phyloP scores from a whole-genome alignment of 2,329 filamentous ascomycete genomes.

The Talaromyces sp. region DNA sequence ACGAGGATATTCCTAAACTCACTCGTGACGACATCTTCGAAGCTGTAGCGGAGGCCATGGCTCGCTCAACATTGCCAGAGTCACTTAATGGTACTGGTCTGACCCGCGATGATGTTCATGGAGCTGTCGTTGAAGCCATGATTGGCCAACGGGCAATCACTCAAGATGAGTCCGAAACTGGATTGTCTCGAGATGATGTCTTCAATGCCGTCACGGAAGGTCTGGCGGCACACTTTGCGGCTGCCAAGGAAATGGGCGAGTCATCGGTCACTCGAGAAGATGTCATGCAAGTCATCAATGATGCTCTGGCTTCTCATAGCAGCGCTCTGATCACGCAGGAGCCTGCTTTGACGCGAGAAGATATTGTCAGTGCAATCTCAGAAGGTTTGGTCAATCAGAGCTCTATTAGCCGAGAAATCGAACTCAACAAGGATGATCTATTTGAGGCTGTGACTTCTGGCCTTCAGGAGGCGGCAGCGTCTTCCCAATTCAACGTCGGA shows the following conservation, averaged over 20 bases:
- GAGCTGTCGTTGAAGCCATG: constrained; percentile 59
- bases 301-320: constrained; percentile 52
- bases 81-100: constrained; percentile 36
- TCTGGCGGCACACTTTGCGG: constrained; percentile 46
- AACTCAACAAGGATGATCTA: constrained; percentile 52
- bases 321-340: constrained; percentile 42
- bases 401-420: constrained; percentile 57
- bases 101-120: constrained; percentile 55
- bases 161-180: constrained; percentile 32
- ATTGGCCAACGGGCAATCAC: constrained; percentile 42
- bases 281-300: constrained; percentile 58
- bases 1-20: constrained; percentile 36
- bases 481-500: constrained; percentile 51
- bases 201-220: constrained; percentile 59
- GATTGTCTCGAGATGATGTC: constrained; percentile 55
- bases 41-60: constrained; percentile 29
- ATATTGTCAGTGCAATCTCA: constrained; percentile 57
- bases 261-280: constrained; percentile 52
- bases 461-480: constrained; percentile 52
- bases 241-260: constrained; percentile 56
- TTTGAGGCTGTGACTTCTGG: constrained; percentile 59
- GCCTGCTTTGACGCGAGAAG: constrained; percentile 50
- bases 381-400: constrained; percentile 54
- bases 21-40: constrained; percentile 56
- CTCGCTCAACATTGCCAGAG: constrained; percentile 10